Percentiles rank a stretch among this genome's conserved stretches.
Evolutionary conservation across 2,329 filamentous ascomycete species (phyloP).

Genomic region (Xylaria sp.): DNA sequence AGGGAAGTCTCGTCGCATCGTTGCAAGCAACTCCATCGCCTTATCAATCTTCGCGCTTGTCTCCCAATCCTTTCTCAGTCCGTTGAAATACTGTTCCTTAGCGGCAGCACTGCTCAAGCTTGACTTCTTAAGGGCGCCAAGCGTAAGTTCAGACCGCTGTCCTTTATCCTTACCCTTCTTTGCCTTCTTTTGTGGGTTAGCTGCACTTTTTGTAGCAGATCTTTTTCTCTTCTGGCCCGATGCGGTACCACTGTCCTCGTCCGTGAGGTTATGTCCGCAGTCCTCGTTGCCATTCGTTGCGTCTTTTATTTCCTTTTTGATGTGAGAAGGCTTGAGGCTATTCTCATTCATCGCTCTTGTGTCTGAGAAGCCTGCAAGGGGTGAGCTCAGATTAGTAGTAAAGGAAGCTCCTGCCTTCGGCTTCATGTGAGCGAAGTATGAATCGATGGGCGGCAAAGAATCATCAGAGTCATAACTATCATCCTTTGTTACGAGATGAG

Average conservation of each 20-base stretch:
- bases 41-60: slow-evolving; percentile 49
- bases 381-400: neutral
- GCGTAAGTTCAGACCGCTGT: slow-evolving; percentile 37
- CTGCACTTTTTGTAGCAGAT: slow-evolving; percentile 8
- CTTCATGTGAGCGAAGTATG: slow-evolving; percentile 18
- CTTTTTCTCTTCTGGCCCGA: slow-evolving; percentile 34
- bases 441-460: slow-evolving; percentile 31
- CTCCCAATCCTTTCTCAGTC: slow-evolving; percentile 45
- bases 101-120: slow-evolving; percentile 42
- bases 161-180: slow-evolving; percentile 29
- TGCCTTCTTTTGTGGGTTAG: slow-evolving; percentile 29
- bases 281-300: neutral
- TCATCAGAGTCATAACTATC: slow-evolving; percentile 28
- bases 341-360: slow-evolving; percentile 3
- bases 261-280: neutral
- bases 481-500: slow-evolving; percentile 7
- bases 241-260: slow-evolving; percentile 3
- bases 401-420: slow-evolving; percentile 5
- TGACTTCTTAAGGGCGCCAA: slow-evolving; percentile 45
- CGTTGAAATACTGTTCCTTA: slow-evolving; percentile 44
- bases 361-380: neutral
- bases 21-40: slow-evolving; percentile 46
- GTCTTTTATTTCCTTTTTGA: neutral
- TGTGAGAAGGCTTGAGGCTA: neutral
- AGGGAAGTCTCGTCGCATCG: slow-evolving; percentile 44